Evolutionary conservation across 768 basidiomycete species (phyloP), one percentile per base, ranked within the genome.

Genomic region (Lentinus tigrinus): DNA sequence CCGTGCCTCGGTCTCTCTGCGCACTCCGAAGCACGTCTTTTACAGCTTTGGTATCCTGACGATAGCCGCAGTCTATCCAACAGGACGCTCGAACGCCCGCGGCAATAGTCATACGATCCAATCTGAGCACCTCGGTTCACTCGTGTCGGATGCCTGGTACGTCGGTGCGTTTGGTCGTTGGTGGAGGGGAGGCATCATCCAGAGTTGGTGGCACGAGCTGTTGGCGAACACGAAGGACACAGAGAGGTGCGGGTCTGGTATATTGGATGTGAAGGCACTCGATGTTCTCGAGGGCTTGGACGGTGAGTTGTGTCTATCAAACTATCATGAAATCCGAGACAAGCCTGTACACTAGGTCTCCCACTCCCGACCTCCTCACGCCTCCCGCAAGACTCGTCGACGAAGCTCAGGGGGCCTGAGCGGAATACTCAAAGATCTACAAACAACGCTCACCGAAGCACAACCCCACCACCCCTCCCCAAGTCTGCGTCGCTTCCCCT

Each of bases 111-210:
- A 52, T 52, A 16, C 48, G 27, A 37, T 31, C 46, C 38, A 44
- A 27, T 27, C 62, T 51, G 56, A 50, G 40, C 43, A 37, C 38
- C 54, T 28, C 48, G 52, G 9, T 54, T 57, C 63, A 13, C 59
- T 59, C 28, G 49, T 65, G 51, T 81, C 85, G 27, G 89, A 95
- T 72, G 85, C 88, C 36, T 93, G 93, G 89, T 96, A 91, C 72
- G 78, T 96, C 60, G 94, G 94, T 28, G 88, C 88, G 11, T 95
- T 95, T 73, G 94, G 94, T 1, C 85, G 81, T 61, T 96, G 94
- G 94, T 95, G 91, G 88, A 78, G 88, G 47, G 92, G 89, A 44
- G 91, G 91, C 39, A 74, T 83, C n/a, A 77, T 93, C 56, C 87
- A 91, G 62, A 79, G 85, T n/a, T 89, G 88, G 86, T 91, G 85